phyloP scores from a whole-genome alignment of 2,329 filamentous ascomycete genomes.

The Diplocarpon mali region DNA sequence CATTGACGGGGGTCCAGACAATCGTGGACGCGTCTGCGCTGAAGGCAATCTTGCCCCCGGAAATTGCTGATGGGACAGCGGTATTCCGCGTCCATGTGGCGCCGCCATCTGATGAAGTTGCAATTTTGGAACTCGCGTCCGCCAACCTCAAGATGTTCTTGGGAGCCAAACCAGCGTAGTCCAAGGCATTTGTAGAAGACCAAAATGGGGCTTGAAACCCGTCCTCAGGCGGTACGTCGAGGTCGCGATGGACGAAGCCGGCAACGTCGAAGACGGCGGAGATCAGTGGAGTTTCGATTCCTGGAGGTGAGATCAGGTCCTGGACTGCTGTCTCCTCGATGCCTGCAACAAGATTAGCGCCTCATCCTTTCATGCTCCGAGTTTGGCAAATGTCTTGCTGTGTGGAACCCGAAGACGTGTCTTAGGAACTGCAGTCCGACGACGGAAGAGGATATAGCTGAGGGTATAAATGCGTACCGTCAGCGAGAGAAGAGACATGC shows the following conservation, averaged over 20 bases:
- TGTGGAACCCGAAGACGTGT: too few relatives aligned
- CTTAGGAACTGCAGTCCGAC: too few relatives aligned
- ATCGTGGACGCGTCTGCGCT: constrained; percentile 9
- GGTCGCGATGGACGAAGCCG: constrained; percentile 14
- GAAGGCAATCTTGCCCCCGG: constrained; percentile 10
- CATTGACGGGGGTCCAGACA: constrained; percentile 6
- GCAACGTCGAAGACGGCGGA: constrained; percentile 20
- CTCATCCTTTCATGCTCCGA: too few relatives aligned
- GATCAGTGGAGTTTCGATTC: constrained; percentile 14
- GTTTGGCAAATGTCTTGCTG: too few relatives aligned
- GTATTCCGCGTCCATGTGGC: constrained; percentile 6
- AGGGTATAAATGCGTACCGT: background rate
- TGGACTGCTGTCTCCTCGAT: constrained; percentile 21
- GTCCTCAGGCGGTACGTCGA: constrained; percentile 3
- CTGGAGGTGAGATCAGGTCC: constrained; percentile 15
- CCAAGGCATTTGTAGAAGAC: constrained; percentile 15
- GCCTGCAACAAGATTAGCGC: background rate
- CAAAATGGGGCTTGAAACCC: constrained; percentile 7
- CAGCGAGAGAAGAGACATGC: constrained; percentile 14
- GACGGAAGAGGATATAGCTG: too few relatives aligned
- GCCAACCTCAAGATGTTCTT: constrained; percentile 10
- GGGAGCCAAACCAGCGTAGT: constrained; percentile 18
- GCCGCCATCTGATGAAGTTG: constrained; percentile 10
- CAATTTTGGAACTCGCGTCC: constrained; percentile 8
- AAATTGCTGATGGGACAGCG: constrained; percentile 1